Percentiles rank a stretch among this genome's conserved stretches.
phyloP scores from a whole-genome alignment of 306 rosid species.

The Sechiopsis laciniata region DNA sequence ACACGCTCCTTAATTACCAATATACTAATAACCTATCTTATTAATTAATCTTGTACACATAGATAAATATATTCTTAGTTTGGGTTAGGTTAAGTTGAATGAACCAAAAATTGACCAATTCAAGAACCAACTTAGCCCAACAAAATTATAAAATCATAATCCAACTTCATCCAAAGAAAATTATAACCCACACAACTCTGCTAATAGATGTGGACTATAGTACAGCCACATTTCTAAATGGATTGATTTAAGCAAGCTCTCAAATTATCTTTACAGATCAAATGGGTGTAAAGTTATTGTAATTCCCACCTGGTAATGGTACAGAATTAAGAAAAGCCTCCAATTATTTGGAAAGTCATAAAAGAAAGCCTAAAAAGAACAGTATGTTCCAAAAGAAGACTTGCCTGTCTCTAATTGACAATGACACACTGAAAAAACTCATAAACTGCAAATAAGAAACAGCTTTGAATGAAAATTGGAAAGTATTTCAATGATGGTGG shows the following conservation, averaged over 20 bases:
- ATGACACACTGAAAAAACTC: neutral
- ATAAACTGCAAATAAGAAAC: constrained; percentile 30
- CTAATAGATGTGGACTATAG: too few relatives aligned
- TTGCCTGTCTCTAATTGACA: neutral
- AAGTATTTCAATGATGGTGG: constrained; percentile 55
- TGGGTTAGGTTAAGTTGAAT: too few relatives aligned
- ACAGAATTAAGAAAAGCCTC: constrained; percentile 2
- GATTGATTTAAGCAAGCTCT: neutral
- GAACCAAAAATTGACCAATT: too few relatives aligned
- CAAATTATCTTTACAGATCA: neutral
- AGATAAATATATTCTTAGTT: too few relatives aligned
- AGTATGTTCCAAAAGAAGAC: constrained; percentile 6
- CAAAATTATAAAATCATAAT: too few relatives aligned
- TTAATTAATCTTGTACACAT: too few relatives aligned
- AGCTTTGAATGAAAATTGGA: constrained; percentile 33
- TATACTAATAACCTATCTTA: too few relatives aligned
- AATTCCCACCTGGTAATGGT: neutral
- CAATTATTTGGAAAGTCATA: constrained; percentile 18
- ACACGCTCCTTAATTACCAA: too few relatives aligned
- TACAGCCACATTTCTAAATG: too few relatives aligned
- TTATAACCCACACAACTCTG: too few relatives aligned
- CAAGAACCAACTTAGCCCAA: too few relatives aligned
- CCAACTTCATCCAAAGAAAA: too few relatives aligned
- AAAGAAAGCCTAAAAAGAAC: constrained; percentile 6
- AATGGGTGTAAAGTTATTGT: neutral